Evolutionary conservation across 768 basidiomycete genomes (phyloP), one percentile per base, ranked within the genome.

Genomic region (Auriscalpium orientale): DNA sequence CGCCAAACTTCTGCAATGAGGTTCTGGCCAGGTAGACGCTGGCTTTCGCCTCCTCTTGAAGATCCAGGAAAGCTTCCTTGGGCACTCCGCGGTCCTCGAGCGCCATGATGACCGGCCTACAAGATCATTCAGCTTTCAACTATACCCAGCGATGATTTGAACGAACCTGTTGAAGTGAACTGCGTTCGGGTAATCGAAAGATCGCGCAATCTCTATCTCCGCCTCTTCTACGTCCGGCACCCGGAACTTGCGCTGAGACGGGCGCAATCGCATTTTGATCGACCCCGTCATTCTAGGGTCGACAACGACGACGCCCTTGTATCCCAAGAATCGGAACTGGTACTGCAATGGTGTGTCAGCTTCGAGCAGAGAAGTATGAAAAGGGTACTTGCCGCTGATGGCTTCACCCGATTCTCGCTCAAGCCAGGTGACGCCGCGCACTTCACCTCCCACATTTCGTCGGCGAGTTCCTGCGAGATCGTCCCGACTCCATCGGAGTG

Each of bases 401-500:
- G 87, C 57, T 76, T 66, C 11, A 81, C 58, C 0, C 72, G 64
- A 51, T 72, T 61, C 16, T 63, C 53, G 10, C 69, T 64, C 46
- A 67, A 56, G 50, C 43, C 49, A 1, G 61, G 56, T 22, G 51
- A 75, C n/a, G 66, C 74, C 13, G 68, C 65, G 53, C 83, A 82
- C 15, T 84, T 66, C 4, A 71, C 73, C 12, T 64, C 58, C 83
- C 85, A 91, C 35, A 93, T 86, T 61, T 65, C 70, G 43, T 82
- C 66, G 0, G 75, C 80, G 4, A 92, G 72, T 21, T 72, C 71
- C 18, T 71, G 69, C 1, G 89, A 87, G 49, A 92, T 88, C 0
- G 89, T 89, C 1, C 91, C 91, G 11, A 87, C 81, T 33, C 91
- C 91, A 55, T 93, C 91, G 0, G 90, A 91, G 65, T 83, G 84